Base-by-base conservation (phyloP, 2,329 filamentous ascomycete genomes). In the Fusarium fracticaudum region DNA sequence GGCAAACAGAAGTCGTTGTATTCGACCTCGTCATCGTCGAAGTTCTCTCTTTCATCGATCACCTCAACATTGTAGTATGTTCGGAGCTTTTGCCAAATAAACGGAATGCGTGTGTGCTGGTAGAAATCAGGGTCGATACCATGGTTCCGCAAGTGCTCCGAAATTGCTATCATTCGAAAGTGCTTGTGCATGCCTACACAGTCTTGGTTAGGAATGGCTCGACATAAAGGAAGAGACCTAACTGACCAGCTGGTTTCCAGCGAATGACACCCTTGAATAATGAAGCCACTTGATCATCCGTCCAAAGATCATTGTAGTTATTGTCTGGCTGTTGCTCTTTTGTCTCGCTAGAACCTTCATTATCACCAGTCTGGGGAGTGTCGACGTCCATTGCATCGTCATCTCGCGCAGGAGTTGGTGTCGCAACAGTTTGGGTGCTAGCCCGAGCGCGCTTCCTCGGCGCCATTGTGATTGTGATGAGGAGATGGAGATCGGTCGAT, bases 201-300 rank as follows among this genome's bases (percentile, higher is more conserved):
- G 8, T 41, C 24, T n/a, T 40, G 50, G 76, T 67, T 18, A 70
- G 65, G 68, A 64, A 69, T 61, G 33, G 40, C 43, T 45, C 65
- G 50, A 35, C 47, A 11, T 33, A 7, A 17, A 33, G 31, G 35
- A 20, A 47, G 51, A 29, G 38, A 51, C 17, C 37, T 18, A 24
- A 71, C 80, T 75, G 80, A 94, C 95, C 96, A 45, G 96, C 96
- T n/a, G 96, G 96, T 81, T 99, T 99, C 93, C 94, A 98, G 80
- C 92, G 90, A 74, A 98, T 95, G 75, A 98, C 92, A 60, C 92
- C 94, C 81, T 98, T 98, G 85, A 98, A 94, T 2, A 99, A 87
- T 45, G 94, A 95, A 3, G 94, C 95, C 75, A 97, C 93, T 83
- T 99, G 96, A 79, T 98, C 96, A 79, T 98, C 95, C 8, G 95